A percentile compares a stretch with the other conserved stretches of the same genome.
Conservation (phyloP, 176 grass and related monocot species). For the Raddia distichophylla region DNA sequence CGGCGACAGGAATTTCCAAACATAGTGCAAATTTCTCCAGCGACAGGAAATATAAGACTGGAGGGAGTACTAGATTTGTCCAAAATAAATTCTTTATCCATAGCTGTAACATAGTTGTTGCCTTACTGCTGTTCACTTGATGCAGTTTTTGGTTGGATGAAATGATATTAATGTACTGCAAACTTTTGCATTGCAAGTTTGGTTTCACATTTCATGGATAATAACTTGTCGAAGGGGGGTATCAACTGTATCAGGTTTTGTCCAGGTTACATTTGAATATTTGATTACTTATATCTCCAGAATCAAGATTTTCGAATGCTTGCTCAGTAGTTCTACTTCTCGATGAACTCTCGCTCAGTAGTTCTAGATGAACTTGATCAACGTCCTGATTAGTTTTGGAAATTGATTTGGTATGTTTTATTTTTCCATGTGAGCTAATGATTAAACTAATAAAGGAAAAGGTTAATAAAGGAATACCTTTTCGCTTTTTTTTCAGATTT, state of each 20-base stretch:
- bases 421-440: background rate
- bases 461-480: background rate
- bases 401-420: slow-evolving; percentile 8
- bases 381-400: background rate
- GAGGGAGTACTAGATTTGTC: background rate
- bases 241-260: background rate
- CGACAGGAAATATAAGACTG: too few species aligned
- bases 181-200: background rate
- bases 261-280: background rate
- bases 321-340: background rate
- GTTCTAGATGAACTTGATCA: background rate
- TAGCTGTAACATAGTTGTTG: slow-evolving; percentile 1
- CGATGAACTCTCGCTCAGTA: background rate
- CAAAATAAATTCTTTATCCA: background rate
- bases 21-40: too few species aligned
- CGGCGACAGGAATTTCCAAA: too few species aligned
- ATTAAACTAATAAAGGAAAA: background rate
- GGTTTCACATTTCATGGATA: background rate
- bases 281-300: background rate
- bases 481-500: background rate
- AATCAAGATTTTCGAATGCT: background rate
- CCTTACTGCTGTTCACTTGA: background rate
- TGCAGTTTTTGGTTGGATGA: background rate
- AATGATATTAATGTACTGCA: background rate
- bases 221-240: background rate